Evolutionary conservation across 163 green algal genomes (phyloP).

Genomic region (Coccomyxa subellipsoidea): DNA sequence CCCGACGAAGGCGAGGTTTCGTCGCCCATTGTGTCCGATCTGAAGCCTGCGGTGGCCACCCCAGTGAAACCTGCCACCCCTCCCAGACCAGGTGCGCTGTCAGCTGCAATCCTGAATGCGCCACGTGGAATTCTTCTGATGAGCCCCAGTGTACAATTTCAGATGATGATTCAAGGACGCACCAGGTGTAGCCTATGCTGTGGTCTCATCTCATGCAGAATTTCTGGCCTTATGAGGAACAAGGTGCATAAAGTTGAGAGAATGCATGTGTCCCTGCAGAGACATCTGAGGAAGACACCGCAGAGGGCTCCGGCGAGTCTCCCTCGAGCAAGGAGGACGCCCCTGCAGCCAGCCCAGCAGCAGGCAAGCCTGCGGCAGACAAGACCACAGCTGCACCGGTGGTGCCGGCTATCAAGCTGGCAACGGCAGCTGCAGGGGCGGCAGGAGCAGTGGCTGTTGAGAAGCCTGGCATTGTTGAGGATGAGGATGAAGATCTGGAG

Average conservation of each 20-base stretch:
- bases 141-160: background rate
- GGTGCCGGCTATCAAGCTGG: background rate
- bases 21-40: background rate
- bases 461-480: background rate
- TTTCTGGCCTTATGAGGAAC: too few species aligned
- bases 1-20: background rate
- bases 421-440: background rate
- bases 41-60: background rate
- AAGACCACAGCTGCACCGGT: background rate
- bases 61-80: background rate
- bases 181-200: too few species aligned
- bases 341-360: too few species aligned
- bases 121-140: background rate
- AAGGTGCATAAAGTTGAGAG: too few species aligned
- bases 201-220: too few species aligned
- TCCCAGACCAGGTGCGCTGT: background rate
- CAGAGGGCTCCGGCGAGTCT: background rate
- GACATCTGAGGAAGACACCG: background rate
- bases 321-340: background rate
- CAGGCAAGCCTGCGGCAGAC: background rate
- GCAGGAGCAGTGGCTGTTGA: background rate
- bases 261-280: background rate
- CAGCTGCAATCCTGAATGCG: background rate
- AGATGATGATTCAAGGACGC: too few species aligned
- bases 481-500: constrained; percentile 19